These are phyloP conservation scores for Sphaerulina vaccinii DNA, from an alignment of 2,329 filamentous ascomycete genomes.

Conservation along the genomic window DNA sequence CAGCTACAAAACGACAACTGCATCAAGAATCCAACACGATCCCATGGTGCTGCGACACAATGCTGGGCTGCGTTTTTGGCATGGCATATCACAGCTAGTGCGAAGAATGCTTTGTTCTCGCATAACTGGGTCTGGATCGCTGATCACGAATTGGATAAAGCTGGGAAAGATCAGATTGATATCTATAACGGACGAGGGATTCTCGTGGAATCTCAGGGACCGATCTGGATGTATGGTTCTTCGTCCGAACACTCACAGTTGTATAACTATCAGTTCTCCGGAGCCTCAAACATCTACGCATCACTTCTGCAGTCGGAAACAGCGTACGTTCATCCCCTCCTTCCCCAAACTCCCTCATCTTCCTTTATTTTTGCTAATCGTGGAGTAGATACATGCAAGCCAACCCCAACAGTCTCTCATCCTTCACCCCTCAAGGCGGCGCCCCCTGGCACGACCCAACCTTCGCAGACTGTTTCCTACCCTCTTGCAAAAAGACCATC, in stretches of 20 bases:
- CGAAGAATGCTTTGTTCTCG: conserved; percentile 69
- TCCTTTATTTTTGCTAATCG: neutral
- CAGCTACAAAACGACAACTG: conserved; percentile 74
- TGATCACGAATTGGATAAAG: conserved; percentile 82
- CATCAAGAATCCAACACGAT: conserved; percentile 66
- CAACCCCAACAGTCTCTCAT: conserved; percentile 70
- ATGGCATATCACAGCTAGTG: conserved; percentile 51
- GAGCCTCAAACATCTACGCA: conserved; percentile 78
- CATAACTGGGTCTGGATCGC: conserved; percentile 92
- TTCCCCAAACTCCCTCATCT: too few species aligned
- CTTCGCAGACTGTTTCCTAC: conserved; percentile 59
- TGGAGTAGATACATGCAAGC: conserved; percentile 66
- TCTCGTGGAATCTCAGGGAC: conserved; percentile 60
- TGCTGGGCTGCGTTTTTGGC: conserved; percentile 70
- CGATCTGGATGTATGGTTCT: conserved; percentile 63
- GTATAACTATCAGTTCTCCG: conserved; percentile 80
- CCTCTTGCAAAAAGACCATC: conserved; percentile 69
- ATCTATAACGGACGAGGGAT: conserved; percentile 86
- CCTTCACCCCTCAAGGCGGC: conserved; percentile 58
- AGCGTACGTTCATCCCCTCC: too few species aligned
- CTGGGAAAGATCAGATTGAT: conserved; percentile 70
- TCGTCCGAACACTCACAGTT: conserved; percentile 59
- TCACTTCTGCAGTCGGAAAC: conserved; percentile 86
- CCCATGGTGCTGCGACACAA: conserved; percentile 44
- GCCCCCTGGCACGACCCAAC: conserved; percentile 61